Evolutionary conservation across 805 yeast species (phyloP).

Genomic region (Cyberlindnera mississippiensis): DNA sequence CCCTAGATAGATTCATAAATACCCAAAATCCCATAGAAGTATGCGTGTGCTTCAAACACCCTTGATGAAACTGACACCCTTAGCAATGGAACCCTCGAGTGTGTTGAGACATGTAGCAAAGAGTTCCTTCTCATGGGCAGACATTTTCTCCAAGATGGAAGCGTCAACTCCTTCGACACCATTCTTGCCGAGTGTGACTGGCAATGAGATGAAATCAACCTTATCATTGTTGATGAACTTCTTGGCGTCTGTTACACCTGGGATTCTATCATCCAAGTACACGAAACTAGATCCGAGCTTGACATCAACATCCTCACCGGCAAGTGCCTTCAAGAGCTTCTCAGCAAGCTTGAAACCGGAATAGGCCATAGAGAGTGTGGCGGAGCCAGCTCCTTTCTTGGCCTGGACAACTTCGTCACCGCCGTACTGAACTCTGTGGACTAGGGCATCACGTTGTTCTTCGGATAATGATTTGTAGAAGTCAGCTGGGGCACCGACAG

Average conservation of each 20-base stretch:
- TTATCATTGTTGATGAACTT: constrained; percentile 10
- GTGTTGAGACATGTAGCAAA: constrained; percentile 21
- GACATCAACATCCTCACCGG: constrained; percentile 40
- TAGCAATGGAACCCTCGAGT: constrained; percentile 21
- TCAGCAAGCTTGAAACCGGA: constrained; percentile 77
- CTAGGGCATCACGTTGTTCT: constrained; percentile 51
- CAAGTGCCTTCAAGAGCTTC: constrained; percentile 53
- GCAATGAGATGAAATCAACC: constrained; percentile 23
- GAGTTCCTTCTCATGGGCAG: constrained; percentile 22
- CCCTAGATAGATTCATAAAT: too few species aligned
- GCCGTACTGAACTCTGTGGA: constrained; percentile 79
- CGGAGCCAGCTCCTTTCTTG: constrained; percentile 80
- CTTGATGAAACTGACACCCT: constrained; percentile 26
- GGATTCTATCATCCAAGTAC: constrained; percentile 44
- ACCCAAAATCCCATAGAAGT: too few species aligned
- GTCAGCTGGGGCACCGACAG: constrained; percentile 42
- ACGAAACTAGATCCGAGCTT: constrained; percentile 36
- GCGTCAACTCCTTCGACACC: constrained; percentile 25
- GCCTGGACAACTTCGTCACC: constrained; percentile 89
- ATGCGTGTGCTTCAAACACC: constrained; percentile 5
- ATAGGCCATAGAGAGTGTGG: constrained; percentile 82
- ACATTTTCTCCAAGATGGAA: constrained; percentile 20
- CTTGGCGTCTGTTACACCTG: constrained; percentile 22
- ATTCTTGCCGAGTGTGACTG: constrained; percentile 21
- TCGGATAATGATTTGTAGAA: constrained; percentile 42